A percentile compares a stretch with the other conserved stretches of the same genome.
Evolutionary conservation across 257 asterid genomes (phyloP).

Genomic region (Cruciata laevipes): DNA sequence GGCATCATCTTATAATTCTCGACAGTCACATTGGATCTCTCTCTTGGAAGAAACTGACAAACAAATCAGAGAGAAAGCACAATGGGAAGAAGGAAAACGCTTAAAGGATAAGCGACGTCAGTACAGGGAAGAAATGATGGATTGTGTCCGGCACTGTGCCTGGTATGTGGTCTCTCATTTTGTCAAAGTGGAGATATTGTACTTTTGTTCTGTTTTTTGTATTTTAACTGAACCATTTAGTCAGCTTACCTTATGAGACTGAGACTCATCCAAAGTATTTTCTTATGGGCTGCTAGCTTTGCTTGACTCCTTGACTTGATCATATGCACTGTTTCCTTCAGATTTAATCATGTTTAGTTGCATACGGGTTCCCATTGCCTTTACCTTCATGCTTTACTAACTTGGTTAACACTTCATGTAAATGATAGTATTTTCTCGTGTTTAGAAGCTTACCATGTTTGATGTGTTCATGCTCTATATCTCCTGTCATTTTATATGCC

Average conservation of each 20-base stretch:
- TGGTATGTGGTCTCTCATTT: conserved; percentile 41
- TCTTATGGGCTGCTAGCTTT: background rate
- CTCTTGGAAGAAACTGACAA: conserved; percentile 88
- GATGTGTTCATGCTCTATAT: background rate
- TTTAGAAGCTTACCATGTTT: background rate
- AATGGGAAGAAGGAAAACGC: conserved; percentile 69
- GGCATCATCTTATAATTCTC: conserved; percentile 85
- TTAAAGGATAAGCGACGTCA: conserved; percentile 78
- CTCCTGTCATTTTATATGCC: background rate
- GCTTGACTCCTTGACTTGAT: background rate
- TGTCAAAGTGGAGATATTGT: background rate
- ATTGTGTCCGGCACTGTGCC: conserved; percentile 90
- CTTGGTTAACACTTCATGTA: background rate
- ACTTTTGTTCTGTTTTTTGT: background rate
- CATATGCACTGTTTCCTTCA: background rate
- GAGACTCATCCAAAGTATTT: background rate
- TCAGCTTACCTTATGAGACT: background rate
- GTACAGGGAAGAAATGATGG: conserved; percentile 82
- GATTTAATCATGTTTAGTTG: conserved; percentile 1
- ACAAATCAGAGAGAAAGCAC: conserved; percentile 61
- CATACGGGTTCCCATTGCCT: background rate
- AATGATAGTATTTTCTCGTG: background rate
- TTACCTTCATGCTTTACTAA: background rate
- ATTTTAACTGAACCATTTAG: background rate
- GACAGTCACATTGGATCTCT: conserved; percentile 65